phyloP scores from a whole-genome alignment of 2,329 filamentous ascomycete genomes.

The Phialophora tarda region DNA sequence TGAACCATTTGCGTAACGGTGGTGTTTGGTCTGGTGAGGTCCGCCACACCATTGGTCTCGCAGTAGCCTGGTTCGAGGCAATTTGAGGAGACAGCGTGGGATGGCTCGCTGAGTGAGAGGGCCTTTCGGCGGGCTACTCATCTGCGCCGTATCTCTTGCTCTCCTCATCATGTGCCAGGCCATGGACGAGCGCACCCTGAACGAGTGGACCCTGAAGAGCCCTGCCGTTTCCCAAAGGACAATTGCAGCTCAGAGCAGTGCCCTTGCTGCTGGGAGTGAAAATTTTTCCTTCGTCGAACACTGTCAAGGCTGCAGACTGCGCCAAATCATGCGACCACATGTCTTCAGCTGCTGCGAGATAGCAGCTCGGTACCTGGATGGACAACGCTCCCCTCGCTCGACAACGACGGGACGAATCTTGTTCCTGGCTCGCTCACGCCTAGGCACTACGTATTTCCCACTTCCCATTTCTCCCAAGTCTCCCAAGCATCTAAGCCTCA shows the following conservation, averaged over 20 bases:
- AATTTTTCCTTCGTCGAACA: constrained; percentile 11
- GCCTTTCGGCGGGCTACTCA: not conserved
- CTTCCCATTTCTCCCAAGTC: constrained; percentile 12
- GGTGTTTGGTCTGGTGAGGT: not conserved
- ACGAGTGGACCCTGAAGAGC: not conserved
- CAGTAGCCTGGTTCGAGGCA: constrained; percentile 1
- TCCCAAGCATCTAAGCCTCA: not conserved
- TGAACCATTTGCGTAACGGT: constrained; percentile 27
- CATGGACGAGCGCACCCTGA: not conserved
- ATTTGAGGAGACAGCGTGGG: constrained; percentile 11
- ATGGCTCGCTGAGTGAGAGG: not conserved
- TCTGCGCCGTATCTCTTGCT: constrained; percentile 6
- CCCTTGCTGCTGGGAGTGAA: not conserved
- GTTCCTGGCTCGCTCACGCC: constrained; percentile 8
- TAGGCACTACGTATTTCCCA: not conserved
- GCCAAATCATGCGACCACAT: not conserved
- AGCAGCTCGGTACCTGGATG: constrained; percentile 6
- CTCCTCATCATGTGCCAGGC: constrained; percentile 16
- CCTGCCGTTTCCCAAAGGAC: not conserved
- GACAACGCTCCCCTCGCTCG: constrained; percentile 6
- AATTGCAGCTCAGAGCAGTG: not conserved
- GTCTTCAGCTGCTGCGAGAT: constrained; percentile 14
- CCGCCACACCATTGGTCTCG: not conserved
- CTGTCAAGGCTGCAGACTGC: constrained; percentile 4
- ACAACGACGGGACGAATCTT: constrained; percentile 19